Conservation (phyloP, 2,329 filamentous ascomycete genomes). For the Aspergillus sp. region DNA sequence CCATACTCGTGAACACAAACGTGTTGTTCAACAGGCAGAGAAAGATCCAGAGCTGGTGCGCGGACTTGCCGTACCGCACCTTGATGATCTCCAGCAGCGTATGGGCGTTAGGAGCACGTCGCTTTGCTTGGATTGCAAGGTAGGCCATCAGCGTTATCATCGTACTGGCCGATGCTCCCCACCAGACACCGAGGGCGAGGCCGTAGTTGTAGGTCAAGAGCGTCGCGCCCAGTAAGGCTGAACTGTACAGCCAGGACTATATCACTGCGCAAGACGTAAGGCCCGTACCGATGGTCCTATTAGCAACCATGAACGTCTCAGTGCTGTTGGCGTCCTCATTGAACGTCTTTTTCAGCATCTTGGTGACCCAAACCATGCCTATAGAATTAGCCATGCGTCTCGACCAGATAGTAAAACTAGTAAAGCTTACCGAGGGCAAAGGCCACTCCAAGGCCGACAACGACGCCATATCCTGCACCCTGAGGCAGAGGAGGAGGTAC, state of each 20-base stretch:
- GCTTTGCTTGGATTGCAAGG: no score
- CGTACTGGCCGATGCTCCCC: constrained; percentile 4
- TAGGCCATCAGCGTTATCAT: not conserved
- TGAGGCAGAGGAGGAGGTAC: not conserved
- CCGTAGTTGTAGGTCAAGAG: constrained; percentile 2
- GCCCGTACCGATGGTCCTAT: not conserved
- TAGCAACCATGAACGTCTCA: not conserved
- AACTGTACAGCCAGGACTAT: constrained; percentile 4
- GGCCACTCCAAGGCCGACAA: constrained; percentile 1
- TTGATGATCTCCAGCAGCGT: not conserved
- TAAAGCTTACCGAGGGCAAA: not conserved
- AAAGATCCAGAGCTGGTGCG: constrained; percentile 1
- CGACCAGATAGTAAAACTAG: no score
- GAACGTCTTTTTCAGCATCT: no score
- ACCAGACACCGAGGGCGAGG: not conserved
- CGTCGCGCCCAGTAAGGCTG: not conserved
- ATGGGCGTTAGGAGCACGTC: not conserved
- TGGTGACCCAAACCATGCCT: no score
- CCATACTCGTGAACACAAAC: constrained; percentile 1
- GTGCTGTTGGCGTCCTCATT: no score
- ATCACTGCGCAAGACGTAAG: constrained; percentile 1
- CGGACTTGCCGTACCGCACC: not conserved
- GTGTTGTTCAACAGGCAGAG: constrained; percentile 2
- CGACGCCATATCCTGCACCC: constrained; percentile 7
- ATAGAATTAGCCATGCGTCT: no score